Percentiles rank a stretch among this genome's conserved stretches.
Evolutionary conservation across 2,329 filamentous ascomycete genomes (phyloP).

Genomic region (Didymosphaeria variabile): DNA sequence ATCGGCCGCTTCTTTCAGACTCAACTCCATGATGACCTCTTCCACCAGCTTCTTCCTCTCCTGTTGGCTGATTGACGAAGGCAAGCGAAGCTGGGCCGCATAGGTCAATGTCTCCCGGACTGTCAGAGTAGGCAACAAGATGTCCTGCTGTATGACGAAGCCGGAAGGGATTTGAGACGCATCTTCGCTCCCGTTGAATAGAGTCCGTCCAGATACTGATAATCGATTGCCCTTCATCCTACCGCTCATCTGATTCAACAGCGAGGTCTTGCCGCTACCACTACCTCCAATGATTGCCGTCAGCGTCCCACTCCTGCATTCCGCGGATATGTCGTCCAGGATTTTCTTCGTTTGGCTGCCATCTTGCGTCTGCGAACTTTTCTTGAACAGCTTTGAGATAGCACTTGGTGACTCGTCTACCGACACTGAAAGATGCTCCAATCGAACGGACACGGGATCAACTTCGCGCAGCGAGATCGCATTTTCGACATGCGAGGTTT

Average conservation of each 20-base stretch:
- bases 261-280: conserved; percentile 70
- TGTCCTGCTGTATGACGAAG: conserved; percentile 81
- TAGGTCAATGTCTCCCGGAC: conserved; percentile 79
- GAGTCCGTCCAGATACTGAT: conserved; percentile 61
- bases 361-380: conserved; percentile 34
- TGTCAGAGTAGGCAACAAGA: conserved; percentile 76
- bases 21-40: conserved; percentile 78
- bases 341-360: conserved; percentile 57
- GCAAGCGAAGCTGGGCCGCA: conserved; percentile 75
- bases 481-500: conserved; percentile 33
- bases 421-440: conserved; percentile 64
- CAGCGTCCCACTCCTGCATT: conserved; percentile 71
- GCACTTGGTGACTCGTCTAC: conserved; percentile 65
- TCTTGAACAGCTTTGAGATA: conserved; percentile 35
- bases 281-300: conserved; percentile 80
- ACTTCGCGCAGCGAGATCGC: conserved; percentile 59
- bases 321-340: conserved; percentile 69
- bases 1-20: conserved; percentile 78
- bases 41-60: conserved; percentile 74
- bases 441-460: conserved; percentile 63
- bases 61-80: conserved; percentile 66
- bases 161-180: conserved; percentile 64
- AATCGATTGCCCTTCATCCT: conserved; percentile 68
- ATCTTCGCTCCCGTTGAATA: conserved; percentile 68
- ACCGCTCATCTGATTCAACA: conserved; percentile 74